phyloP scores from a whole-genome alignment of 1,284 basidiomycete genomes.

The Apiotrichum mycotoxinovorans region DNA sequence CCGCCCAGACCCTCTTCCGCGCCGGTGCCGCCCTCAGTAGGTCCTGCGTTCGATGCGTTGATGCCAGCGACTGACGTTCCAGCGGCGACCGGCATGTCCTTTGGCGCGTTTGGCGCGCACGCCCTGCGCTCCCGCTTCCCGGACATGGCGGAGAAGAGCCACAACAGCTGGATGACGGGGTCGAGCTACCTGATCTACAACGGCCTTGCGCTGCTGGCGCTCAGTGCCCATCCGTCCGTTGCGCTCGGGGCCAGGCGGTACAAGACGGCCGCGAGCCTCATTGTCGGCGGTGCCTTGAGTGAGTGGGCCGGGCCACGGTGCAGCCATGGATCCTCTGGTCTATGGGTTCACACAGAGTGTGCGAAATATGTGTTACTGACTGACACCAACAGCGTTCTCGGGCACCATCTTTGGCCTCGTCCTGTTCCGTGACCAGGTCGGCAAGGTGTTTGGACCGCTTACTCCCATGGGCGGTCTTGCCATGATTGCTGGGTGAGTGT shows the following conservation, averaged over 20 bases:
- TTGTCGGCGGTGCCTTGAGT: slow-evolving; percentile 59
- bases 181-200: slow-evolving; percentile 59
- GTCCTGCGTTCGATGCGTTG: too few species aligned
- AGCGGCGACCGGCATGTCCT: slow-evolving; percentile 47
- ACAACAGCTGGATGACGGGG: slow-evolving; percentile 43
- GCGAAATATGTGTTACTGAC: too few species aligned
- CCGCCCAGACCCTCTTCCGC: slow-evolving; percentile 22
- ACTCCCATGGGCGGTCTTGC: slow-evolving; percentile 69
- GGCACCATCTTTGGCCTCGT: slow-evolving; percentile 66
- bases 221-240: slow-evolving; percentile 69
- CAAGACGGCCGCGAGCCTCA: slow-evolving; percentile 65
- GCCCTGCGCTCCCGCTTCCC: slow-evolving; percentile 42
- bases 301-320: neutral
- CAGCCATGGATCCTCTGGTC: neutral
- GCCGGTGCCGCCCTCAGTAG: slow-evolving; percentile 39
- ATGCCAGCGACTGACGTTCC: neutral
- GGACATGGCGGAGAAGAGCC: slow-evolving; percentile 35
- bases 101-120: slow-evolving; percentile 49
- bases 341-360: too few species aligned
- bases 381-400: slow-evolving; percentile 57
- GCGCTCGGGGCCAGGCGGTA: slow-evolving; percentile 51
- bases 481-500: slow-evolving; percentile 72
- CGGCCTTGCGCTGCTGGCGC: slow-evolving; percentile 66
- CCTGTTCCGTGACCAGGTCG: slow-evolving; percentile 58
- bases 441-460: slow-evolving; percentile 64